These are phyloP conservation scores for Sporothrix brasiliensis DNA, from an alignment of 2,329 filamentous ascomycete genomes.

Conservation along the genomic window DNA sequence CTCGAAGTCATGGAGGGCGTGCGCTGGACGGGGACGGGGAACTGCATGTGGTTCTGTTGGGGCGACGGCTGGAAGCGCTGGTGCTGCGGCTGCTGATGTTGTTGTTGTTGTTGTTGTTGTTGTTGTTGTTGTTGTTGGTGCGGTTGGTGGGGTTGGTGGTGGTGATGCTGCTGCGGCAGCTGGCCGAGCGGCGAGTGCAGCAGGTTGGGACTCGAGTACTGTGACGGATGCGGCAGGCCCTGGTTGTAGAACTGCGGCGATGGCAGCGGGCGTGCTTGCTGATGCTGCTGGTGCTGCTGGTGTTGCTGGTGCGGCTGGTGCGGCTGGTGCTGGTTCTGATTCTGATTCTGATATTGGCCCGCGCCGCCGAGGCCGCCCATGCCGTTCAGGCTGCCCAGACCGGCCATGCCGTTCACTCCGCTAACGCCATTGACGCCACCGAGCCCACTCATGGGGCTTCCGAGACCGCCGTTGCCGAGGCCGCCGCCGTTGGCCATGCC, in stretches of 20 bases:
- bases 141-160: constrained; percentile 24
- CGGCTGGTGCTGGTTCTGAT: neutral
- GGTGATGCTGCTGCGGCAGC: constrained; percentile 20
- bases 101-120: constrained; percentile 27
- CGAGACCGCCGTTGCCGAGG: constrained; percentile 18
- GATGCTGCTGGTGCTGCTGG: constrained; percentile 22
- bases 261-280: constrained; percentile 23
- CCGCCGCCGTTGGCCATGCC: constrained; percentile 15
- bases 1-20: constrained; percentile 26
- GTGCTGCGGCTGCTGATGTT: constrained; percentile 17
- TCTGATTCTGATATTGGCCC: constrained; percentile 17
- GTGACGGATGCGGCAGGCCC: constrained; percentile 28
- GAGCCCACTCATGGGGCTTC: constrained; percentile 24
- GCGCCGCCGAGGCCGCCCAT: constrained; percentile 3
- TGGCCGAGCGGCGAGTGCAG: constrained; percentile 29
- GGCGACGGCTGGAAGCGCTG: constrained; percentile 28
- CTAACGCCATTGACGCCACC: constrained; percentile 14
- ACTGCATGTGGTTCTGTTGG: constrained; percentile 32
- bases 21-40: constrained; percentile 25
- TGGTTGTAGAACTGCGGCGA: constrained; percentile 34
- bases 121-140: constrained; percentile 15
- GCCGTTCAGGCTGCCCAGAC: neutral
- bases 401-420: constrained; percentile 1
- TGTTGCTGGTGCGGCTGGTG: constrained; percentile 8
- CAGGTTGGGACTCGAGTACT: constrained; percentile 26